Conservation (phyloP, 345 rosid species). For the Erucastrum elatum region DNA sequence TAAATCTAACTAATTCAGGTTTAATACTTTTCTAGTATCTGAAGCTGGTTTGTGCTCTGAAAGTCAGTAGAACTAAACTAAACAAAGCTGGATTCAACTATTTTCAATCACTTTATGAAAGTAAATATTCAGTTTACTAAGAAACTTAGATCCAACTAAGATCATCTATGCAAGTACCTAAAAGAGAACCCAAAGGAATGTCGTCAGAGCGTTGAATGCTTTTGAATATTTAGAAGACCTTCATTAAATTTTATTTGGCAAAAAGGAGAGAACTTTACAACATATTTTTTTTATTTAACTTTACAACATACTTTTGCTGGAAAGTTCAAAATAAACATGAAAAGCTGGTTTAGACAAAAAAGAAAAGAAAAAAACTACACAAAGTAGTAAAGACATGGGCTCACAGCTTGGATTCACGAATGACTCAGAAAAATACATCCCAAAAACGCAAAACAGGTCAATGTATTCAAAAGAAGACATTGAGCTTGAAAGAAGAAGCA, state of each 20-base stretch:
- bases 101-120: background rate
- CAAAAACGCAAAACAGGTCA: constrained; percentile 8
- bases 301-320: background rate
- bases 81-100: background rate
- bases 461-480: constrained; percentile 3
- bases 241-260: background rate
- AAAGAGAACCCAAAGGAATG: background rate
- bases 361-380: background rate
- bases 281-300: background rate
- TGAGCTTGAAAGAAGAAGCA: background rate
- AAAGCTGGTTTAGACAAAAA: constrained; percentile 2
- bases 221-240: background rate
- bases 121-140: background rate
- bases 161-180: constrained; percentile 26
- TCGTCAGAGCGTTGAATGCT: background rate
- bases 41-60: too few species aligned
- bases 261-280: background rate
- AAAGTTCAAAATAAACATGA: constrained; percentile 33
- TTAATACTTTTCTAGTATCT: too few species aligned
- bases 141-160: constrained; percentile 38
- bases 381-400: constrained; percentile 31
- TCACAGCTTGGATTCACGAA: constrained; percentile 40
- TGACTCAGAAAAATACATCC: background rate
- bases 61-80: background rate
- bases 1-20: too few species aligned